These are phyloP conservation scores for Komagataea norvegica DNA, from an alignment of 1,139 yeast genomes.

Conservation along the genomic window DNA sequence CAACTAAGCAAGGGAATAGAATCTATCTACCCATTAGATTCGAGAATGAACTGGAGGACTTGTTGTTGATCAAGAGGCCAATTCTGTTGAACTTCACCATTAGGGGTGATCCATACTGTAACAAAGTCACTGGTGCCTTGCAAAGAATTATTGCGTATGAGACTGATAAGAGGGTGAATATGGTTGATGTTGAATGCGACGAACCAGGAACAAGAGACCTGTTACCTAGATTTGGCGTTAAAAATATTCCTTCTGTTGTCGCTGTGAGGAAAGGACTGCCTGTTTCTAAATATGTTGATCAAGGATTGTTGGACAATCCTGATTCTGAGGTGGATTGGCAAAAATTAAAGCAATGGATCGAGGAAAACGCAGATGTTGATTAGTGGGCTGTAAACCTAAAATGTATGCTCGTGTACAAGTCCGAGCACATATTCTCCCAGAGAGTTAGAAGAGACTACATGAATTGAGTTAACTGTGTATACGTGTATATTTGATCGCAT, in stretches of 20 bases:
- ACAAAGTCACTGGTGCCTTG: slow-evolving; percentile 59
- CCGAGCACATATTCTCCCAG: too few relatives aligned
- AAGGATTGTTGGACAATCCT: slow-evolving; percentile 30
- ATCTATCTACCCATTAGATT: slow-evolving; percentile 43
- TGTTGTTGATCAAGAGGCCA: slow-evolving; percentile 53
- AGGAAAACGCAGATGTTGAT: slow-evolving; percentile 33
- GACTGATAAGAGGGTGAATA: slow-evolving; percentile 47
- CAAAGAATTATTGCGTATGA: slow-evolving; percentile 52
- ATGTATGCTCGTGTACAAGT: not conserved
- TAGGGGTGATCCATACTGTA: slow-evolving; percentile 59
- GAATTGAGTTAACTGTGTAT: too few relatives aligned
- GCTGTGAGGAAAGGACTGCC: slow-evolving; percentile 66
- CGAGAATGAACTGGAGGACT: slow-evolving; percentile 50
- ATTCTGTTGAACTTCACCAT: slow-evolving; percentile 68
- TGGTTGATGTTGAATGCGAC: slow-evolving; percentile 70
- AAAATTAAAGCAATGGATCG: slow-evolving; percentile 55
- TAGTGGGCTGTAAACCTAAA: slow-evolving; percentile 4
- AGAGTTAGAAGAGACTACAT: too few relatives aligned
- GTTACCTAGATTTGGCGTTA: slow-evolving; percentile 51
- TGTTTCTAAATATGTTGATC: slow-evolving; percentile 44
- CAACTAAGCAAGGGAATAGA: slow-evolving; percentile 29
- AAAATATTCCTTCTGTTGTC: slow-evolving; percentile 59
- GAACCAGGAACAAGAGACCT: slow-evolving; percentile 58
- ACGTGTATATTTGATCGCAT: not conserved
- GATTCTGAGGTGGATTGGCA: slow-evolving; percentile 45